Percentiles rank a stretch among this genome's conserved stretches.
Evolutionary conservation across 1,284 basidiomycete species (phyloP).

Genomic region (Fistulina hepatica): DNA sequence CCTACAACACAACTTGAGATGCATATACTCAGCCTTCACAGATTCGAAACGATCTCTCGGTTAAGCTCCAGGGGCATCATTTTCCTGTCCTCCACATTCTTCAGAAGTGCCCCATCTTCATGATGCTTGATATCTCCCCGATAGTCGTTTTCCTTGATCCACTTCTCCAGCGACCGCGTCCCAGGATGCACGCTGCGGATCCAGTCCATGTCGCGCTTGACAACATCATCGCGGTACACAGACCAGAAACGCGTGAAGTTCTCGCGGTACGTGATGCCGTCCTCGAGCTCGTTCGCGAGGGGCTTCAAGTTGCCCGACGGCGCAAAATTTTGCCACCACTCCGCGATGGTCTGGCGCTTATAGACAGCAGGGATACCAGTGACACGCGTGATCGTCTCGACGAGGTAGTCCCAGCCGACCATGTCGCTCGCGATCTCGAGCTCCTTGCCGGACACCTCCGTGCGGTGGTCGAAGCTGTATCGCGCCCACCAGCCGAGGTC

Average conservation of each 20-base stretch:
- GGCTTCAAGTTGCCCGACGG: slow-evolving; percentile 10
- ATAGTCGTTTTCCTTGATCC: slow-evolving; percentile 20
- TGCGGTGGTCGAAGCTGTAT: slow-evolving; percentile 35
- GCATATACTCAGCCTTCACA: no score
- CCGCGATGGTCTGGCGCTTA: slow-evolving; percentile 6
- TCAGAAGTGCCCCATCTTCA: no score
- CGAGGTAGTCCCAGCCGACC: slow-evolving; percentile 34
- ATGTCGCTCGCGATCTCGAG: slow-evolving; percentile 33
- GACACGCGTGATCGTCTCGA: slow-evolving; percentile 13
- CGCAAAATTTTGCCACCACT: slow-evolving; percentile 8
- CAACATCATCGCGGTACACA: slow-evolving; percentile 30
- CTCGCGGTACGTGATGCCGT: slow-evolving; percentile 21
- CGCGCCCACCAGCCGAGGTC: slow-evolving; percentile 38
- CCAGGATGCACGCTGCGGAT: slow-evolving; percentile 27
- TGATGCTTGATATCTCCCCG: slow-evolving; percentile 3
- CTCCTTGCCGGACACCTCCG: slow-evolving; percentile 28
- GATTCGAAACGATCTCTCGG: no score
- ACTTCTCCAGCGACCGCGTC: slow-evolving; percentile 17
- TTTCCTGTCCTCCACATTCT: slow-evolving; percentile 10
- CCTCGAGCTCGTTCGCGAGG: neutral
- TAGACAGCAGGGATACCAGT: slow-evolving; percentile 9
- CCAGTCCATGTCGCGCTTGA: slow-evolving; percentile 34
- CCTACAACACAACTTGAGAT: no score
- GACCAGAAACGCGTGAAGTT: slow-evolving; percentile 34
- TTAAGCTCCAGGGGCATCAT: no score